Evolutionary conservation across 2,329 filamentous ascomycete genomes (phyloP), one percentile per base, ranked within the genome.

Genomic region (Lachnellula suecica): DNA sequence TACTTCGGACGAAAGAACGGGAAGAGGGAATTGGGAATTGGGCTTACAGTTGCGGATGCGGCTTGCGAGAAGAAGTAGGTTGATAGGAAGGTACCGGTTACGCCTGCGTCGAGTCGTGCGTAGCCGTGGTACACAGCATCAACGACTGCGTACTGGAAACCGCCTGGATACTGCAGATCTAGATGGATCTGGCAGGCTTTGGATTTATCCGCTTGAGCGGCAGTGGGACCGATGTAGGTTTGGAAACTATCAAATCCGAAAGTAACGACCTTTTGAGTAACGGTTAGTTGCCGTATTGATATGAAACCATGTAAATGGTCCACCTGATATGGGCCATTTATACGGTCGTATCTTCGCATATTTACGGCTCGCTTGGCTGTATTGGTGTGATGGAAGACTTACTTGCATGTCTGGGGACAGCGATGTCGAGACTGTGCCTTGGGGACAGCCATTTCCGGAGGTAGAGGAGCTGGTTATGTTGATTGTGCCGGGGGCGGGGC

Each of bases 61-160:
- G 49, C 48, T 47, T 60, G 58, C 9, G 58, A 60, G 45, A 60
- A 60, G 48, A 53, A 60, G 44, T 60, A 60, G 11, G 56, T 53
- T n/a, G 56, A 58, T 6, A 60, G 40, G 47, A 60, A 60, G 20
- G 44, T 55, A 6, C 53, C 56, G 4, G 56, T 60, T 4, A 60
- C 58, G 4, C 53, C 53, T 8, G 56, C 13, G 24, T 60, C 56
- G 17, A 60, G 53, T 27, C 56, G 51, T 15, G 58, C 58, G 44
- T 51, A 60, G 11, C 58, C 58, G 46, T 60, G 56, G 29, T 59
- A 58, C 4, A 48, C 52, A 9, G 58, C 56, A n/a, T 60, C 53
- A n/a, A 54, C 51, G 34, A 60, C 44, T n/a, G 58, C 24, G 45
- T 59, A 59, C 45, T 58, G 53, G 53, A 60, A 60, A 11, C 58